Base-by-base conservation (phyloP, 2,329 filamentous ascomycete genomes). In the Aureobasidium sp. region DNA sequence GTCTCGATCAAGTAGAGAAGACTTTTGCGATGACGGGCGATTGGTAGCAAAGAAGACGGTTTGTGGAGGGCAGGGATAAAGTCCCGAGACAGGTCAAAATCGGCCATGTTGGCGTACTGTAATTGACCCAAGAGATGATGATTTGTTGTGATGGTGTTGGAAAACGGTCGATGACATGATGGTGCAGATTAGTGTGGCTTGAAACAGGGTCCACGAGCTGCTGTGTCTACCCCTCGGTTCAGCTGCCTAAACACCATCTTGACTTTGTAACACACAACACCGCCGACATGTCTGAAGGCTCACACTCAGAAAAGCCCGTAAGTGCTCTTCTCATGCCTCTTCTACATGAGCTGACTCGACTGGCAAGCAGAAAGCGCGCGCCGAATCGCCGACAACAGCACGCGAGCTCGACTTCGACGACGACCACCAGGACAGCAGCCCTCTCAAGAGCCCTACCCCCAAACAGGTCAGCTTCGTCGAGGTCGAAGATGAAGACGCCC, bases 1-100 rank as follows among this genome's bases (percentile, higher is more conserved):
- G 85, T 91, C 73, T 97, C 93, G 63, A 97, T 84, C 15, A 92
- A 82, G 75, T 96, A 97, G 2, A 97, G 82, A 1, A 99, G 79
- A 60, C 82, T 85, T 62, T 94, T 82, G 65, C 85, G 86, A 68
- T 97, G 88, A 67, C 89, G 88, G 36, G 92, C 85, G 65, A 99
- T 97, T 0, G 94, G 93, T 1, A 99, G 81, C 2, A 97, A 78
- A 8, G 88, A 82, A 4, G 91, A 78, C 0, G 93, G 92, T 71
- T 94, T 96, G 75, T 97, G 89, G 17, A 97, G 80, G 22, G 90
- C 86, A 25, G 91, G 88, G 64, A 97, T 93, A 67, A 85, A 81
- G 17, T 63, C 41, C n/a, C 37, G 36, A n/a, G 62, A 45, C 15
- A 78, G 66, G 51, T 79, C 78, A 61, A 64, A 65, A 45, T 74